Evolutionary conservation across 2,329 filamentous ascomycete genomes (phyloP), one percentile per base, ranked within the genome.

Genomic region (Metarhizium album): DNA sequence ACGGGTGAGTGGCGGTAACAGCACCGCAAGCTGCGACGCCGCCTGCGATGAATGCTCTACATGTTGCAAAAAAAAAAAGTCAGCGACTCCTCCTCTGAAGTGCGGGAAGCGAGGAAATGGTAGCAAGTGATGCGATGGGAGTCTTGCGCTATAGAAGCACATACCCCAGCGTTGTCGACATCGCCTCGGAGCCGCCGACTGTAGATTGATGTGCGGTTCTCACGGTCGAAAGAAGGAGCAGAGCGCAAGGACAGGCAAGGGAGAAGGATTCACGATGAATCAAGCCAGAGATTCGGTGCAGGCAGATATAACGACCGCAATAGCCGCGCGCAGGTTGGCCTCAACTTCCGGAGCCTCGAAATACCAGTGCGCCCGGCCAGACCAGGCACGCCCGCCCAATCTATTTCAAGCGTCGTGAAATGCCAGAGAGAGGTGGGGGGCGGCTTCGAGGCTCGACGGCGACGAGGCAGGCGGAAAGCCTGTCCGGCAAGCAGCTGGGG

Each of bases 11-110:
- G 58, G 94, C 90, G 40, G 91, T 97, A 52, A 98, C 93, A 57
- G 93, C 93, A 64, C 93, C 93, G 72, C 91, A 97, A 58, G 93
- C 93, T 65, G 93, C 93, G 64, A 98, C 87, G 66, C 93, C 93
- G 66, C 93, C 93, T 52, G 93, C 91, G 62, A 97, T 82, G 75
- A 98, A 98, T 55, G 90, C 88, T 59, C 90, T 82, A 60, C 20
- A 20, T 20, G 22, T 9, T 14, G 20, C 22, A 23, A 43, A 24
- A 43, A 8, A 22, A 23, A 43, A 24, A 43, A 8, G 40, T 43
- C 24, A 43, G 40, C 40, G 8, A 43, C 27, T 24, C 7, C 4
- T 20, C 16, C 18, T 20, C 16, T 11, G 5, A 16, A 20, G 8
- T 40, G 18, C 37, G 7, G 13, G 7, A 16, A 16, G 7, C 20